Conservation (phyloP, 2,329 filamentous ascomycete genomes). For the Monosporascus cannonballus region DNA sequence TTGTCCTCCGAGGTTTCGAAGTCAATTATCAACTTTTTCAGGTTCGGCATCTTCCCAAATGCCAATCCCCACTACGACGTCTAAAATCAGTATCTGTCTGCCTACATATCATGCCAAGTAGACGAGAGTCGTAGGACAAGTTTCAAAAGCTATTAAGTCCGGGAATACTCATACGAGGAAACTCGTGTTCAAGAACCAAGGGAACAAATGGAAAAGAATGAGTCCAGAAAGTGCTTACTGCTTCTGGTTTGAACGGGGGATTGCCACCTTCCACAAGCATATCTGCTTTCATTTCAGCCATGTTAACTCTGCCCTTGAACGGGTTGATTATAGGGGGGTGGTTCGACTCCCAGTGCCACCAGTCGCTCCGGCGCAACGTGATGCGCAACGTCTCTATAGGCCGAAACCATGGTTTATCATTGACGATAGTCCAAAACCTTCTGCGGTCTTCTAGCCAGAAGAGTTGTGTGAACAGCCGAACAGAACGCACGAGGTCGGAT, state of each 20-base stretch:
- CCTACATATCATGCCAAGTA: too few species aligned
- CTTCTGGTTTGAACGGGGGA: slow-evolving; percentile 4
- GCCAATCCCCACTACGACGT: slow-evolving; percentile 10
- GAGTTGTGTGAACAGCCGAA: slow-evolving; percentile 13
- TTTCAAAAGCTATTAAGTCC: too few species aligned
- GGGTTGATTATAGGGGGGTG: slow-evolving; percentile 19
- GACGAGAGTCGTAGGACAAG: too few species aligned
- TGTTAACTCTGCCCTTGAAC: slow-evolving; percentile 7
- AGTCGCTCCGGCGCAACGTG: slow-evolving; percentile 29
- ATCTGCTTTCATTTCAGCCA: slow-evolving; percentile 8
- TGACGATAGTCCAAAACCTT: slow-evolving; percentile 2
- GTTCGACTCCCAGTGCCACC: slow-evolving; percentile 29
- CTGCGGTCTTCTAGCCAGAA: slow-evolving; percentile 19
- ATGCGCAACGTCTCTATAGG: slow-evolving; percentile 22
- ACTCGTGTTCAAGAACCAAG: too few species aligned
- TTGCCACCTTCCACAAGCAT: slow-evolving; percentile 7
- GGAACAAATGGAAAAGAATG: too few species aligned
- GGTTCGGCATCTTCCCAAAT: slow-evolving; percentile 12
- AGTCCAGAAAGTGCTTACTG: background rate
- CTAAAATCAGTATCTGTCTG: too few species aligned
- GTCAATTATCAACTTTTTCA: slow-evolving; percentile 16
- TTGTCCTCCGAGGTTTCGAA: slow-evolving; percentile 17
- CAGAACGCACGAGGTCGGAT: slow-evolving; percentile 10
- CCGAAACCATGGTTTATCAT: slow-evolving; percentile 10
- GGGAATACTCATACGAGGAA: too few species aligned